Evolutionary conservation across 768 basidiomycete species (phyloP).

Genomic region (Boletus coccyginus): DNA sequence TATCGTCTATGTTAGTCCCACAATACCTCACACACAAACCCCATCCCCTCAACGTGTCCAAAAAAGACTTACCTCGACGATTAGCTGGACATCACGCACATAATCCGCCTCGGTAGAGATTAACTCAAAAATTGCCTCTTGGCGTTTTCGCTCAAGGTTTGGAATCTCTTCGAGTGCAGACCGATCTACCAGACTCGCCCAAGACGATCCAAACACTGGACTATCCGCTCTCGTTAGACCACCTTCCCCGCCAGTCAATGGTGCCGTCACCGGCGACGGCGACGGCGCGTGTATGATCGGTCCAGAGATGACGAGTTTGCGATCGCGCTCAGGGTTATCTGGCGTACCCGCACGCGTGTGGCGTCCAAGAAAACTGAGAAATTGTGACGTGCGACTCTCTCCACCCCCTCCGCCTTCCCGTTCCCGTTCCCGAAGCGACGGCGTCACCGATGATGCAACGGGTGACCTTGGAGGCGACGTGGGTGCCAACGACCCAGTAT

Average conservation of each 20-base stretch:
- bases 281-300: constrained; percentile 48
- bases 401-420: constrained; percentile 23
- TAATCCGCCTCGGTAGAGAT: constrained; percentile 89
- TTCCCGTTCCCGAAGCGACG: constrained; percentile 30
- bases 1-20: neutral
- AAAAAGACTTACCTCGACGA: constrained; percentile 68
- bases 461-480: constrained; percentile 44
- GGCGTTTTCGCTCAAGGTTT: constrained; percentile 73
- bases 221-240: constrained; percentile 43
- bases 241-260: neutral
- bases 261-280: constrained; percentile 9
- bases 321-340: constrained; percentile 40
- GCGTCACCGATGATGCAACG: constrained; percentile 28
- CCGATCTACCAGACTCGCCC: constrained; percentile 90
- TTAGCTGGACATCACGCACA: constrained; percentile 86
- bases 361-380: constrained; percentile 64
- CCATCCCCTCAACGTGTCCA: neutral
- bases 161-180: constrained; percentile 81
- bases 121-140: constrained; percentile 96
- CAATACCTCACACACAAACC: neutral
- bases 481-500: constrained; percentile 33
- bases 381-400: constrained; percentile 42
- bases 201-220: constrained; percentile 72
- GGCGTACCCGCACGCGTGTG: constrained; percentile 46
- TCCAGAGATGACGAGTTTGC: constrained; percentile 60